Evolutionary conservation across 176 grass and related monocot species (phyloP), one percentile per base, ranked within the genome.

Genomic region (Poa pratensis): DNA sequence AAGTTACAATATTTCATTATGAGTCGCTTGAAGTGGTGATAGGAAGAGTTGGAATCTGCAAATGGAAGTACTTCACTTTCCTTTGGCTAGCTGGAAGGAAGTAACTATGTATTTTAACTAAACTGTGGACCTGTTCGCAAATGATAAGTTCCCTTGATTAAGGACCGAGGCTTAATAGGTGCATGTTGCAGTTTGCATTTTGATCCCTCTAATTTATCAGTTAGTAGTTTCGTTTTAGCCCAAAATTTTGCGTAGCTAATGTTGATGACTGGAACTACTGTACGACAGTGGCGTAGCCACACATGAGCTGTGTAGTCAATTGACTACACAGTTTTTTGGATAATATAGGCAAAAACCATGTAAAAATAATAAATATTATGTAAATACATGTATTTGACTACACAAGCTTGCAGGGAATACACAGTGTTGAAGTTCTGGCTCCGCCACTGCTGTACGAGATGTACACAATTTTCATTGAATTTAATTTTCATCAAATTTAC

Each of bases 1-100:
- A 51, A 75, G 14, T 30, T 51, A 18, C 7, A 30, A 30, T 51
- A 28, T 50, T 2, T 35, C 34, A 35, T 35, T 35, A 35, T 27
- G n/a, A n/a, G n/a, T n/a, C n/a, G n/a, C n/a, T n/a, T n/a, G n/a
- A 35, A 35, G 34, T 75, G 46, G 71, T 18, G 37, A 9, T 27
- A 18, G 26, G 49, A 78, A 77, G 60, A 85, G 61, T 78, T 85
- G 73, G 53, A 18, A 46, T 26, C 49, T 45, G 66, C 17, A 45
- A 35, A 30, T 78, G 22, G n/a, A 53, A 30, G 16, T 18, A 54
- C 6, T 69, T 45, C 10, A 45, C 48, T 71, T 79, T 32, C 8
- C 69, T 71, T 79, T 79, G 51, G 28, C 26, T 72, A 61, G 52
- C 49, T 32, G 30, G 57, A 70, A 70, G 69, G 50, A 78, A 48